These are phyloP conservation scores for Psilocybe azurescens DNA, from an alignment of 768 basidiomycete species.

Conservation along the genomic window DNA sequence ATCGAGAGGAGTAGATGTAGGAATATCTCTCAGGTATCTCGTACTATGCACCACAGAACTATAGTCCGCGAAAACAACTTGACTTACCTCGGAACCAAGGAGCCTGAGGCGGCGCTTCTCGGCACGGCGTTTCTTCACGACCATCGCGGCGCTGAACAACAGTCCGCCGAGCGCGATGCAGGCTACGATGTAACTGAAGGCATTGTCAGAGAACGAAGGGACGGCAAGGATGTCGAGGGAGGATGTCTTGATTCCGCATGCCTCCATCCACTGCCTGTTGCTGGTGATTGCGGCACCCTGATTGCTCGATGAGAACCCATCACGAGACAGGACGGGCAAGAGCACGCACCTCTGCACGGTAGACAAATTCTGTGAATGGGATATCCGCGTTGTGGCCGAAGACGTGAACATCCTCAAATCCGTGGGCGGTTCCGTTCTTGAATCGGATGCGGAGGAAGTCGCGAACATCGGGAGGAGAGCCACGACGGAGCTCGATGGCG, in stretches of 20 bases:
- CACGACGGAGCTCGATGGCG: constrained; percentile 80
- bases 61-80: constrained; percentile 39
- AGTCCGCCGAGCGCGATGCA: constrained; percentile 44
- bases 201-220: constrained; percentile 29
- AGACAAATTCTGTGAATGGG: constrained; percentile 85
- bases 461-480: constrained; percentile 74
- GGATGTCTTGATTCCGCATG: constrained; percentile 40
- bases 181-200: constrained; percentile 42
- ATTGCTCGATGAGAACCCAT: background rate
- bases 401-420: constrained; percentile 72
- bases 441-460: constrained; percentile 87
- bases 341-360: constrained; percentile 70
- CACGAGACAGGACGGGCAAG: background rate
- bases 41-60: constrained; percentile 37
- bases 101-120: constrained; percentile 46
- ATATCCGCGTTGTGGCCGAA: constrained; percentile 80
- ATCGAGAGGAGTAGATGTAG: constrained; percentile 10
- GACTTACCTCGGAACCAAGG: constrained; percentile 55
- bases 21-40: constrained; percentile 10
- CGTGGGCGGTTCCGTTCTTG: constrained; percentile 75
- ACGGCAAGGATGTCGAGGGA: constrained; percentile 31
- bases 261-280: constrained; percentile 59
- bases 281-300: constrained; percentile 58
- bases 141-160: constrained; percentile 39
- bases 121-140: constrained; percentile 45